Base-by-base conservation (phyloP, 805 yeast species). In the Maudiozyma pseudohumilis region DNA sequence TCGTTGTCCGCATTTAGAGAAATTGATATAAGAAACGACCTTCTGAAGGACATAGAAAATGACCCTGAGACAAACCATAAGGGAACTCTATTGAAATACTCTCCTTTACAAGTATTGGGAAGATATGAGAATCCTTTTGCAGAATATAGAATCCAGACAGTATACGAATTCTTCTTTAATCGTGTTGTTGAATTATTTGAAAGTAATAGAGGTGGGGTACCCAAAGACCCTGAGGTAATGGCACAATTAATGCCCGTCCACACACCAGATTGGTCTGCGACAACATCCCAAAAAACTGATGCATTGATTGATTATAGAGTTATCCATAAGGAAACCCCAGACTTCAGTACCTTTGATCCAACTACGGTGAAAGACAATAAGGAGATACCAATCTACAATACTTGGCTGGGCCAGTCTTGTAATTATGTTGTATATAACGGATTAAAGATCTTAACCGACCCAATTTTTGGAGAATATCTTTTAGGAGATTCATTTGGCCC, bases 401-500 rank as follows among this genome's bases (percentile, higher is more conserved):
- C 96, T 0, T 89, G 97, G 97, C 59, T 89, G 29, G 97, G 97
- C 4, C 97, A 89, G 56, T 80, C 92, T 40, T 87, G 96, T 58
- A 72, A 88, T 2, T 70, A 74, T 37, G 64, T 87, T 4, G 86
- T 83, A 50, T 57, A 86, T 2, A 70, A 80, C 4, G 79, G 80
- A 2, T 60, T 84, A n/a, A 81, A 78, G 41, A 68, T 89, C 41
- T 57, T 89, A 27, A 82, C 96, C 2, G 97, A 89, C 56, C 97
- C 97, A 1, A 62, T 87, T 23, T 80, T 89, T 49, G 62, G 71
- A 13, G 72, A 80, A 42, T 76, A 72, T 46, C 63, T 89, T 24
- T 70, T 89, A 24, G 68, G 69, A 40, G 67, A 74, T 29, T 57
- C 64, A 2, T 43, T 84, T 15, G 97, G 97, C 0, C 97, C 97